A percentile compares a stretch with the other conserved stretches of the same genome.
phyloP scores from a whole-genome alignment of 441 rosid species.

The Erodium moschatum region DNA sequence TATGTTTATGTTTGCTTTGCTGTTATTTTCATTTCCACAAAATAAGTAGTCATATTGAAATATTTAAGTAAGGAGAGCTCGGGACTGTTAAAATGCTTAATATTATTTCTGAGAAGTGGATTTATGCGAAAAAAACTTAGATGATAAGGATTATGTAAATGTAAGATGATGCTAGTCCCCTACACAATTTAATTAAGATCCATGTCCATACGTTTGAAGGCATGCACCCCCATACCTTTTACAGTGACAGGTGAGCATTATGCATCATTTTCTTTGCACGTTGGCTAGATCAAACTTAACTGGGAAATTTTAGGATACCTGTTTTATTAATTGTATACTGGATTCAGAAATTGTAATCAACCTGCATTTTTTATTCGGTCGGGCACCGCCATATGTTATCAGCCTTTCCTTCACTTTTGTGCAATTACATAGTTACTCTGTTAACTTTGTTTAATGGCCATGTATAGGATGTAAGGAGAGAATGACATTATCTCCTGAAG shows the following conservation, averaged over 20 bases:
- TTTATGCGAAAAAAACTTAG: no score
- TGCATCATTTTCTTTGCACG: not conserved
- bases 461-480: slow-evolving; percentile 35
- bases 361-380: slow-evolving; percentile 1
- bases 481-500: slow-evolving; percentile 27
- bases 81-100: no score
- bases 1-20: no score
- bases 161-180: slow-evolving; percentile 1
- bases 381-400: not conserved
- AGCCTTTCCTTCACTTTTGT: not conserved
- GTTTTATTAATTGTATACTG: not conserved
- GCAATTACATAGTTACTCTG: not conserved
- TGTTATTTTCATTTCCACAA: no score
- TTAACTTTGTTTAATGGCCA: slow-evolving; percentile 21
- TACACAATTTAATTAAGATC: not conserved
- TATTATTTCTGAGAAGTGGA: no score
- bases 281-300: not conserved
- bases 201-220: not conserved
- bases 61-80: no score
- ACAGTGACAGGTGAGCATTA: not conserved
- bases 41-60: no score
- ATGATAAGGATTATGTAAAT: no score
- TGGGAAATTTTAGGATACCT: not conserved
- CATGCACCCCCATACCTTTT: not conserved
- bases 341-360: not conserved